Conservation (phyloP, 2,329 filamentous ascomycete species). For the Dactylellina sp. region DNA sequence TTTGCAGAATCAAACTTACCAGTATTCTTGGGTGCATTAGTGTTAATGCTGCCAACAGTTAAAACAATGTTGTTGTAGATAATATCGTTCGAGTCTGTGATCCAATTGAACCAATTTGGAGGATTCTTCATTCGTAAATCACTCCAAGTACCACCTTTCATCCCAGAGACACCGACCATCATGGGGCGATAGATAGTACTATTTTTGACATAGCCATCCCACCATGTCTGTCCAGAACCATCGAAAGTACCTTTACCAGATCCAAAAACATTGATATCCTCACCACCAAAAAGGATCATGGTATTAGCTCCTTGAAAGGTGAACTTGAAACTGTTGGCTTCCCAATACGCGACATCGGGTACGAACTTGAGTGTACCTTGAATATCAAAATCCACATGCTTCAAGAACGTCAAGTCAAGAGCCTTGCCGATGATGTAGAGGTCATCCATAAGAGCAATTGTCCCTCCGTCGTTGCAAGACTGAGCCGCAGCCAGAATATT, state of each 20-base stretch:
- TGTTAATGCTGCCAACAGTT: constrained; percentile 68
- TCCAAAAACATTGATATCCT: constrained; percentile 76
- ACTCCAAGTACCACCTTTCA: constrained; percentile 71
- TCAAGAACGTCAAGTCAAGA: constrained; percentile 74
- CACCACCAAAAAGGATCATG: constrained; percentile 75
- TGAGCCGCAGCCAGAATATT: constrained; percentile 70
- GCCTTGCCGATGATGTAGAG: constrained; percentile 74
- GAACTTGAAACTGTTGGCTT: constrained; percentile 38
- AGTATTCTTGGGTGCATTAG: constrained; percentile 73
- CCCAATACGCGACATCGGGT: constrained; percentile 33
- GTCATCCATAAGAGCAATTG: constrained; percentile 70
- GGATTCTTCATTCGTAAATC: constrained; percentile 73
- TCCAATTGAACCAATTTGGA: constrained; percentile 74
- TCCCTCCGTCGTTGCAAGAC: constrained; percentile 73
- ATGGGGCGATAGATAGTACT: constrained; percentile 72
- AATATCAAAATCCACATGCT: constrained; percentile 72
- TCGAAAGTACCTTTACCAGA: constrained; percentile 69
- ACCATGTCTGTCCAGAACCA: constrained; percentile 75
- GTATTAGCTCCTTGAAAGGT: constrained; percentile 73
- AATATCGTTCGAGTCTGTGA: constrained; percentile 74
- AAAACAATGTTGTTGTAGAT: constrained; percentile 74
- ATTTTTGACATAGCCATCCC: constrained; percentile 72
- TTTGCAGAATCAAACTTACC: too few relatives aligned
- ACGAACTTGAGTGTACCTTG: constrained; percentile 53
- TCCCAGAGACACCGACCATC: constrained; percentile 70